phyloP scores from a whole-genome alignment of 2,329 filamentous ascomycete species.

The Sporothrix variecibatus region DNA sequence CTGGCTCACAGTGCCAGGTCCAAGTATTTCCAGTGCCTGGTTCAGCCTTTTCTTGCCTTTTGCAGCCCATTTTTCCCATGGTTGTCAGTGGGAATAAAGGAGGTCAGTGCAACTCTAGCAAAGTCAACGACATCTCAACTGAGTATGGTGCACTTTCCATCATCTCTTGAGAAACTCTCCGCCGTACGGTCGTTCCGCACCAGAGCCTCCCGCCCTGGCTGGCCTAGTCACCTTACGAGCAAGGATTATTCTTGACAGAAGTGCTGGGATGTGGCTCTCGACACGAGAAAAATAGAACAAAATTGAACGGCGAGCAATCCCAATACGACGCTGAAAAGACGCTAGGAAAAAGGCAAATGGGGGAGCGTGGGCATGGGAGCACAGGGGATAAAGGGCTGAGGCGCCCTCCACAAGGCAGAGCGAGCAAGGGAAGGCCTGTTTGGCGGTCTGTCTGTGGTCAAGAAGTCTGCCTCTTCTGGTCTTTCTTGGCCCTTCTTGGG shows the following conservation, averaged over 20 bases:
- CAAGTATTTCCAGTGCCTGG: not conserved
- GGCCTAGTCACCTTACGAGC: not conserved
- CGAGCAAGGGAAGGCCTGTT: not conserved
- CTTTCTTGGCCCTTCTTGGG: not conserved
- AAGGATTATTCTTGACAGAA: not conserved
- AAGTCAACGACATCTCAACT: not conserved
- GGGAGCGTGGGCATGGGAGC: not conserved
- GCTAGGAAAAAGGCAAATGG: not conserved
- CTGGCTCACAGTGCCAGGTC: not conserved
- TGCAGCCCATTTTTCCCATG: not conserved
- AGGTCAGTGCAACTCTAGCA: not conserved
- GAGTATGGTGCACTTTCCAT: not conserved
- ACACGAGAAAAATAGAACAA: slow-evolving; percentile 12
- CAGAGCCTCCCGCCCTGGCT: not conserved
- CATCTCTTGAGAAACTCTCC: not conserved
- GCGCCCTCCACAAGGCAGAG: slow-evolving; percentile 11
- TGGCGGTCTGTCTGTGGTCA: not conserved
- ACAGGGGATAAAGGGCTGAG: slow-evolving; percentile 6
- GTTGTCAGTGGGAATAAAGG: not conserved
- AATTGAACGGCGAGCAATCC: not conserved
- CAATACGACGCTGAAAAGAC: slow-evolving; percentile 1
- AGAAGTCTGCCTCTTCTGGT: not conserved
- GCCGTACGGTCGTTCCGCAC: not conserved
- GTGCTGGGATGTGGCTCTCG: not conserved
- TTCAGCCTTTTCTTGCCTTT: not conserved